Evolutionary conservation across 1,284 basidiomycete genomes (phyloP).

Genomic region (Agroathelia rolfsii): DNA sequence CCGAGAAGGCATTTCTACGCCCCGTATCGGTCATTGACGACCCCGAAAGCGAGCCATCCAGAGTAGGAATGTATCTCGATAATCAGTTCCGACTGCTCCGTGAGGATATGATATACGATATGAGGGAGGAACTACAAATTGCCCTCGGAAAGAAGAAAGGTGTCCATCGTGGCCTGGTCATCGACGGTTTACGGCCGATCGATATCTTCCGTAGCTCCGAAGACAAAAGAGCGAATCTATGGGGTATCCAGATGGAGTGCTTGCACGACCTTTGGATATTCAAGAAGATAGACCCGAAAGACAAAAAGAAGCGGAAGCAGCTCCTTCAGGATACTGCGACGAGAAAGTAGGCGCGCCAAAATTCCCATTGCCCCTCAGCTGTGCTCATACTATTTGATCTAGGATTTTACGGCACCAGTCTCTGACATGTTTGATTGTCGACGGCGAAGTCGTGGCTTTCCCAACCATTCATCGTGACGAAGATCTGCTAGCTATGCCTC

Average conservation of each 20-base stretch:
- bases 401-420: slow-evolving; percentile 42
- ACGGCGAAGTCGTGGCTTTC: slow-evolving; percentile 39
- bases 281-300: slow-evolving; percentile 19
- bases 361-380: too few species aligned
- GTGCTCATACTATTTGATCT: too few species aligned
- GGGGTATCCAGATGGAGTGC: slow-evolving; percentile 37
- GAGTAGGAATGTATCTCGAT: slow-evolving; percentile 41
- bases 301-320: slow-evolving; percentile 2
- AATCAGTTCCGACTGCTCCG: slow-evolving; percentile 55
- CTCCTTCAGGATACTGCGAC: too few species aligned
- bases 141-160: slow-evolving; percentile 36
- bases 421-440: slow-evolving; percentile 37
- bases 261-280: slow-evolving; percentile 33
- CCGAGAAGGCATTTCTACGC: slow-evolving; percentile 36
- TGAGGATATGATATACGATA: slow-evolving; percentile 57
- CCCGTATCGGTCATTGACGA: slow-evolving; percentile 33
- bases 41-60: slow-evolving; percentile 23
- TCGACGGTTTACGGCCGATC: slow-evolving; percentile 29
- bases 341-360: too few species aligned
- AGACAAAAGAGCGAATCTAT: slow-evolving; percentile 27
- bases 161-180: slow-evolving; percentile 27
- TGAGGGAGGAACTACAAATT: slow-evolving; percentile 47
- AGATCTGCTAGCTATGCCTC: slow-evolving; percentile 33
- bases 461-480: slow-evolving; percentile 45
- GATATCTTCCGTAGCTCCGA: slow-evolving; percentile 28